phyloP scores from a whole-genome alignment of 163 green algal genomes.

The Prototheca wickerhamii region DNA sequence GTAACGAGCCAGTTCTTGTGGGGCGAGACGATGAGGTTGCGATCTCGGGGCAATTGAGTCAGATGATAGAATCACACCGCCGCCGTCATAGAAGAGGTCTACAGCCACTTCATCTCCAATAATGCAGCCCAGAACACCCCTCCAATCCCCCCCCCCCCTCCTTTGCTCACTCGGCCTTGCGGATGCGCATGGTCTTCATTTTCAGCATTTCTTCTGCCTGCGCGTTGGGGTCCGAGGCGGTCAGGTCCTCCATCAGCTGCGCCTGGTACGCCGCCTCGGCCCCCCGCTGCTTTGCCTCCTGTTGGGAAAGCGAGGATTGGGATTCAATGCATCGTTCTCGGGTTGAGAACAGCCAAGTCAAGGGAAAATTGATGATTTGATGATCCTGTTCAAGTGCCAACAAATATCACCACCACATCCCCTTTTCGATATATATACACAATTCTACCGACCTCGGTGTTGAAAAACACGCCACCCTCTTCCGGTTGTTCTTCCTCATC shows the following conservation, averaged over 20 bases:
- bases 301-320: not conserved
- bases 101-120: too few species aligned
- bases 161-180: not conserved
- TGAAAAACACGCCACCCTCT: not conserved
- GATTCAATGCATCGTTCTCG: too few species aligned
- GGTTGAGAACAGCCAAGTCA: too few species aligned
- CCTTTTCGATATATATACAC: not conserved
- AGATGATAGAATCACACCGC: too few species aligned
- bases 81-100: too few species aligned
- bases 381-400: too few species aligned
- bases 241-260: conserved; percentile 2
- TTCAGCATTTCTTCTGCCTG: conserved; percentile 29
- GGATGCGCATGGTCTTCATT: conserved; percentile 24
- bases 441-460: not conserved
- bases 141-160: conserved; percentile 6
- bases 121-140: not conserved
- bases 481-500: too few species aligned
- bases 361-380: too few species aligned
- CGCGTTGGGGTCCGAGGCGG: conserved; percentile 17
- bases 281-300: conserved; percentile 8
- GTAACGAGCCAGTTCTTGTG: not conserved
- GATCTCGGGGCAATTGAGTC: not conserved
- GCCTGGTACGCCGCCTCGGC: not conserved
- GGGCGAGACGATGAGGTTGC: not conserved
- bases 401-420: too few species aligned